Evolutionary conservation across 768 basidiomycete genomes (phyloP).

Genomic region (Cubamyces sp.): DNA sequence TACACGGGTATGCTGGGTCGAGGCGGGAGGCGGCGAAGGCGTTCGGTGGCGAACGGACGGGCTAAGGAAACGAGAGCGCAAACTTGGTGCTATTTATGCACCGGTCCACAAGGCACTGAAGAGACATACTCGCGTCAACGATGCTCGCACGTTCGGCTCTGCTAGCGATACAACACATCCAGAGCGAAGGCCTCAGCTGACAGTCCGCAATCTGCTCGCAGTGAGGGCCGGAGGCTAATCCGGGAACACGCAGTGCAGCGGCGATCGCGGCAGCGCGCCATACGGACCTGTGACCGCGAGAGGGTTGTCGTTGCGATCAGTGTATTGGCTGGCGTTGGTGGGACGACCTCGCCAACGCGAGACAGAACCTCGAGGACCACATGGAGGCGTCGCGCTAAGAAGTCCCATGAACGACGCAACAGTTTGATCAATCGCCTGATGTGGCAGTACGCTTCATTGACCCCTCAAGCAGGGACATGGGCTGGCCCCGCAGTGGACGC

Average conservation of each 20-base stretch:
- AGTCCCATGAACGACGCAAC: constrained; percentile 6
- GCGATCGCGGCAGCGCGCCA: not conserved
- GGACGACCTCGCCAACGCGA: not conserved
- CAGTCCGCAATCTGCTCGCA: not conserved
- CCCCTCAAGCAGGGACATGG: not conserved
- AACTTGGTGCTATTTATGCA: constrained; percentile 7
- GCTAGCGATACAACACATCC: not conserved
- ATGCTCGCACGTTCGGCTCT: not conserved
- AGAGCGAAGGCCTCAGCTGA: constrained; percentile 5
- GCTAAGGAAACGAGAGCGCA: not conserved
- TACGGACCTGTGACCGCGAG: not conserved
- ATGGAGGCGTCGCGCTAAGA: constrained; percentile 11
- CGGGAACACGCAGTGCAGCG: not conserved
- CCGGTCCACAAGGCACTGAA: not conserved
- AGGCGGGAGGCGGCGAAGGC: not conserved
- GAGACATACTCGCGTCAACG: not conserved
- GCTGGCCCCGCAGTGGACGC: not conserved
- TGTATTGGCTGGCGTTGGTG: not conserved
- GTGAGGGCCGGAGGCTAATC: not conserved
- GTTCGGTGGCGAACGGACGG: not conserved
- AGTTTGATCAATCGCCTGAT: constrained; percentile 9
- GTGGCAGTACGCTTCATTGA: not conserved
- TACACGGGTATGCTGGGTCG: not conserved
- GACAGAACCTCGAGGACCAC: constrained; percentile 10
- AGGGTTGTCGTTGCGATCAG: not conserved